Percentiles rank a stretch among this genome's conserved stretches.
Conservation (phyloP, 352 stramenopile species). For the Phytophthora ohioensis region DNA sequence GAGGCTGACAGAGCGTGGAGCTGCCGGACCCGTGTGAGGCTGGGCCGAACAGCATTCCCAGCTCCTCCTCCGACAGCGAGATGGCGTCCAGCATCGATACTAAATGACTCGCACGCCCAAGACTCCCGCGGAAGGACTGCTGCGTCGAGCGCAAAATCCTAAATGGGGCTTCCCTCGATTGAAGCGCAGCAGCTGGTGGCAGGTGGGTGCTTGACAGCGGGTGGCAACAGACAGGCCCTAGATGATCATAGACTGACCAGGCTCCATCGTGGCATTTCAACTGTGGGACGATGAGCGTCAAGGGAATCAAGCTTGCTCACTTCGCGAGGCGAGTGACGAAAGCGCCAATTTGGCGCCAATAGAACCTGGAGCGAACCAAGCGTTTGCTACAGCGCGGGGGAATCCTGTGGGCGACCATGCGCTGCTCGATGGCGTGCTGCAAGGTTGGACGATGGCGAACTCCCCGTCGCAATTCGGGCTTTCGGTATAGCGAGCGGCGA, state of each 20-base stretch:
- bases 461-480: conserved; percentile 30
- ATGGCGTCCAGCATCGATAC: conserved; percentile 35
- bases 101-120: not conserved
- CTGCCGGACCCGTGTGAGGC: conserved; percentile 22
- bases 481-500: conserved; percentile 19
- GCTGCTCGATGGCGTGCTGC: conserved; percentile 24
- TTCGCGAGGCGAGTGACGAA: conserved; percentile 34
- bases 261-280: conserved; percentile 24
- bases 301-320: conserved; percentile 38
- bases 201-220: conserved; percentile 29
- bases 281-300: conserved; percentile 35
- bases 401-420: conserved; percentile 25
- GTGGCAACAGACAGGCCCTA: conserved; percentile 35
- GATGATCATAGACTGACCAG: conserved; percentile 37
- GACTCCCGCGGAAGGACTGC: not conserved
- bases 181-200: conserved; percentile 39
- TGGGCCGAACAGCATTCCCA: conserved; percentile 40
- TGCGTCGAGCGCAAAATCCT: conserved; percentile 37
- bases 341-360: not conserved
- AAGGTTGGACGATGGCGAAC: conserved; percentile 36
- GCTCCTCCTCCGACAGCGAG: conserved; percentile 43
- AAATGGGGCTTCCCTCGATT: conserved; percentile 37
- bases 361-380: conserved; percentile 1
- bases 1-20: not conserved
- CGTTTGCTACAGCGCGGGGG: not conserved